Evolutionary conservation across 441 rosid genomes (phyloP).

Genomic region (Adansonia madagascariensis): DNA sequence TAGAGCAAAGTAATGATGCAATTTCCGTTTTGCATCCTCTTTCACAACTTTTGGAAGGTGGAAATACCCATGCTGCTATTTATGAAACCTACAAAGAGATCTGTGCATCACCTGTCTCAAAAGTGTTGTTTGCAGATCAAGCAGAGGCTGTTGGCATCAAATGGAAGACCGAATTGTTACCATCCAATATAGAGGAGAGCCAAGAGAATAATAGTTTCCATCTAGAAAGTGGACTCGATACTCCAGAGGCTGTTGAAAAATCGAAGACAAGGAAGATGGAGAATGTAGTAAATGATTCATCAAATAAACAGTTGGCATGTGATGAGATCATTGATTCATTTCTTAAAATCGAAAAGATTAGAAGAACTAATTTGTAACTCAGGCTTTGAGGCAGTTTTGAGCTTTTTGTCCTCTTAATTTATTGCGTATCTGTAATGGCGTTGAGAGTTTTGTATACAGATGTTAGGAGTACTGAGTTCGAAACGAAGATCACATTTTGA

Average conservation of each 20-base stretch:
- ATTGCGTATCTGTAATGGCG: neutral
- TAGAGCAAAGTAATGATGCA: conserved; percentile 58
- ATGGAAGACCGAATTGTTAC: conserved; percentile 51
- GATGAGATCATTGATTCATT: conserved; percentile 41
- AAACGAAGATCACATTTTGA: conserved; percentile 8
- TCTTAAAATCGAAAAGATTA: conserved; percentile 32
- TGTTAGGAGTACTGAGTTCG: neutral
- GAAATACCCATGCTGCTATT: conserved; percentile 63
- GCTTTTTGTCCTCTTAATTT: neutral
- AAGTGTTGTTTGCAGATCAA: conserved; percentile 67
- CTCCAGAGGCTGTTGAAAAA: conserved; percentile 22
- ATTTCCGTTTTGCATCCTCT: conserved; percentile 75
- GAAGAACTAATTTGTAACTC: conserved; percentile 34
- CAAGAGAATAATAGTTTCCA: conserved; percentile 25
- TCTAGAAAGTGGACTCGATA: conserved; percentile 22
- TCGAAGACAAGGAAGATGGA: neutral
- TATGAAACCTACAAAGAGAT: conserved; percentile 82
- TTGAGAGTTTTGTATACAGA: neutral
- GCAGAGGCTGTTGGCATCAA: conserved; percentile 68
- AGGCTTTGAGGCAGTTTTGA: neutral
- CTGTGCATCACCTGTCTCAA: conserved; percentile 65
- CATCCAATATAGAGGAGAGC: conserved; percentile 29
- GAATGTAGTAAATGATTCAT: conserved; percentile 17
- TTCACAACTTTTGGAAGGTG: conserved; percentile 72
- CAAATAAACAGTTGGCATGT: conserved; percentile 19